Evolutionary conservation across 306 rosid species (phyloP).

Genomic region (Castanopsis chinensis): DNA sequence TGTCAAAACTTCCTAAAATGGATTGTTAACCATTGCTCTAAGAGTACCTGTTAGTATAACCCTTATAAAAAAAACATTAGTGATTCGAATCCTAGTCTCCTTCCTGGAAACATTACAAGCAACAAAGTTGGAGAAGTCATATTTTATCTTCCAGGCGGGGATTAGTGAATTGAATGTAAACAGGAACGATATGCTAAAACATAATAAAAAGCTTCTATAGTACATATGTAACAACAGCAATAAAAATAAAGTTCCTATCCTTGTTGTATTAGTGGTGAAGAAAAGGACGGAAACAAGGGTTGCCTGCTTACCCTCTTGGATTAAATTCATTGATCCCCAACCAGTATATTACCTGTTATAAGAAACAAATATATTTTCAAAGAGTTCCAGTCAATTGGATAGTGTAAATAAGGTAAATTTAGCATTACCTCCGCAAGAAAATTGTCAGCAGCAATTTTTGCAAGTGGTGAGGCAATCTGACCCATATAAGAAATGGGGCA

Average conservation of each 20-base stretch:
- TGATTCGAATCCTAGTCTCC: no score
- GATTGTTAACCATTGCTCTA: no score
- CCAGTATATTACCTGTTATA: conserved; percentile 56
- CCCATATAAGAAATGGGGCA: conserved; percentile 83
- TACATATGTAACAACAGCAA: not conserved
- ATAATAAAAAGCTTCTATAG: not conserved
- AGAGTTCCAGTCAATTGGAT: conserved; percentile 11
- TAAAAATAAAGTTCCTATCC: not conserved
- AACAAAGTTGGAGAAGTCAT: no score
- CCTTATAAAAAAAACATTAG: no score
- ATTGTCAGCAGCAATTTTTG: conserved; percentile 67
- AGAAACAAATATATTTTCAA: conserved; percentile 16
- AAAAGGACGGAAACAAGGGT: not conserved
- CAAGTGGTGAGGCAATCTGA: conserved; percentile 72
- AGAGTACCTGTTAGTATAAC: no score
- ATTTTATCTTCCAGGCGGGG: no score
- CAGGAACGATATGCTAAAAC: no score
- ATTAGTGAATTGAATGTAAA: no score
- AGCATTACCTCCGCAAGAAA: conserved; percentile 66
- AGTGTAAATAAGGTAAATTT: not conserved
- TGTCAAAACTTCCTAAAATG: no score
- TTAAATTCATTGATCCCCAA: conserved; percentile 60
- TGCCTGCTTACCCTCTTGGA: conserved; percentile 60
- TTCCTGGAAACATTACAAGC: no score
- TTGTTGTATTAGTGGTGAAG: not conserved